phyloP scores from a whole-genome alignment of 2,329 filamentous ascomycete genomes.

The Dissoconium aciculare region DNA sequence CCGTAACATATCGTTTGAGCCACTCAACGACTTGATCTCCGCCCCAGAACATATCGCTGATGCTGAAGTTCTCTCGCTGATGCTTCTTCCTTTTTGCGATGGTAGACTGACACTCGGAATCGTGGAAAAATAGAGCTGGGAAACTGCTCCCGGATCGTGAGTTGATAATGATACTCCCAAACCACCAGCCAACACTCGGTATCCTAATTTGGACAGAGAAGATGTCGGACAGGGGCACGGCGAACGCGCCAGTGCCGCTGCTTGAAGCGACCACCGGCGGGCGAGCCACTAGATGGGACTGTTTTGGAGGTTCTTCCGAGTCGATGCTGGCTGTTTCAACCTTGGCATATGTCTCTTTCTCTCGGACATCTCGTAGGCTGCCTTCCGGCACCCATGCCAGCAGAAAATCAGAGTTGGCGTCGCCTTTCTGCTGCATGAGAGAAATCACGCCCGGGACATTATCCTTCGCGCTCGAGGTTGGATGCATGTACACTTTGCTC shows the following conservation, averaged over 20 bases:
- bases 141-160: slow-evolving; percentile 81
- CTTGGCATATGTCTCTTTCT: slow-evolving; percentile 71
- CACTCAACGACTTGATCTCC: slow-evolving; percentile 89
- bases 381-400: slow-evolving; percentile 90
- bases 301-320: slow-evolving; percentile 64
- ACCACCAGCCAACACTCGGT: slow-evolving; percentile 96
- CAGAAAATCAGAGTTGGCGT: slow-evolving; percentile 48
- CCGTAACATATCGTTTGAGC: slow-evolving; percentile 67
- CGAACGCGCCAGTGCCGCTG: slow-evolving; percentile 74
- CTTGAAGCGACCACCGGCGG: slow-evolving; percentile 65
- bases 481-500: slow-evolving; percentile 98
- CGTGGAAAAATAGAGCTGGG: slow-evolving; percentile 92
- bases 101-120: slow-evolving; percentile 89
- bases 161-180: slow-evolving; percentile 88
- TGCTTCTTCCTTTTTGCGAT: slow-evolving; percentile 85
- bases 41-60: slow-evolving; percentile 68
- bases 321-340: slow-evolving; percentile 76
- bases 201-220: slow-evolving; percentile 83
- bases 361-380: slow-evolving; percentile 61
- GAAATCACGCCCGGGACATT: slow-evolving; percentile 92
- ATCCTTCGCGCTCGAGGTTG: slow-evolving; percentile 81
- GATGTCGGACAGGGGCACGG: slow-evolving; percentile 74
- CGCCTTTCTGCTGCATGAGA: slow-evolving; percentile 68
- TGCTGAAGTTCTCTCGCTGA: slow-evolving; percentile 68
- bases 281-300: slow-evolving; percentile 80